phyloP scores from a whole-genome alignment of 1,284 basidiomycete genomes.

The Wallemia mellicola region DNA sequence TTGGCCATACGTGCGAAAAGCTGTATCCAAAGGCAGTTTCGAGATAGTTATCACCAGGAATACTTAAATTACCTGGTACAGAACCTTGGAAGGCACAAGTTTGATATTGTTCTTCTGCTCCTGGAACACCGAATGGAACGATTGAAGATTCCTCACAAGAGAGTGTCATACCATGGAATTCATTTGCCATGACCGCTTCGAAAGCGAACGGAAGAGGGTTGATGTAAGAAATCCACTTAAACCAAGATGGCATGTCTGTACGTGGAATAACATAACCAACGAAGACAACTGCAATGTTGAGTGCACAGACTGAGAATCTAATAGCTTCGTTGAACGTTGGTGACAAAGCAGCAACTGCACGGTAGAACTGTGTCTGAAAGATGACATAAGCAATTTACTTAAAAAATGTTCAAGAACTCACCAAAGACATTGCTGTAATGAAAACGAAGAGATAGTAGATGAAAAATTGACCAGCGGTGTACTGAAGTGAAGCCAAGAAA shows the following conservation, averaged over 20 bases:
- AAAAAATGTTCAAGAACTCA: constrained; percentile 7
- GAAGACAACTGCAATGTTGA: not conserved
- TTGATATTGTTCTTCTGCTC: not conserved
- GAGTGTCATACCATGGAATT: not conserved
- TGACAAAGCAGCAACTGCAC: not conserved
- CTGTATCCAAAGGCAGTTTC: not conserved
- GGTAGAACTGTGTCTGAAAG: not conserved
- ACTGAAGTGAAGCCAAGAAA: constrained; percentile 9
- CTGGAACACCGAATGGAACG: not conserved
- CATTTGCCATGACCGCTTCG: not conserved
- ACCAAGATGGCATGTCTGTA: not conserved
- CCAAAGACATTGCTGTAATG: constrained; percentile 8
- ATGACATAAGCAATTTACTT: constrained; percentile 1
- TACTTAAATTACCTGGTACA: not conserved
- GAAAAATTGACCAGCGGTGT: constrained; percentile 10
- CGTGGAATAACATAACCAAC: not conserved
- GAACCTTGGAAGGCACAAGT: not conserved
- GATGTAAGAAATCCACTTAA: not conserved
- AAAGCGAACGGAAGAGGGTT: not conserved
- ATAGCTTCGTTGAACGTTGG: not conserved
- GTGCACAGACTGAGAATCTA: constrained; percentile 1
- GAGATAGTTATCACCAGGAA: not conserved
- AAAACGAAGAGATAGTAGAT: constrained; percentile 9
- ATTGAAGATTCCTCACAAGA: not conserved
- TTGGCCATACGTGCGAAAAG: not conserved